These are phyloP conservation scores for Streptanthus diversifolius DNA, from an alignment of 345 rosid species.

Conservation along the genomic window DNA sequence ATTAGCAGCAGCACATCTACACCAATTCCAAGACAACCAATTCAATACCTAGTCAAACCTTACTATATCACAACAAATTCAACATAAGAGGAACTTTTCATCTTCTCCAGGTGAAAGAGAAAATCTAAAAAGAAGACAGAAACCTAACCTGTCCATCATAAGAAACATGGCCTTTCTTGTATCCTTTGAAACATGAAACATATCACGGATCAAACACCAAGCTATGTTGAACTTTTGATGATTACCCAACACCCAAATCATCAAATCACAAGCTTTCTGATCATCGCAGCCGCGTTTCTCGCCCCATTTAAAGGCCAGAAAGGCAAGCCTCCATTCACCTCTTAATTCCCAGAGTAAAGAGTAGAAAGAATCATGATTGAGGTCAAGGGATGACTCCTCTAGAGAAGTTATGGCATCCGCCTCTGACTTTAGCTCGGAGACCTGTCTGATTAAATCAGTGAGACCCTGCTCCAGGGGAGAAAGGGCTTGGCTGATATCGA, in stretches of 20 bases:
- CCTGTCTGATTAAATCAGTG: slow-evolving; percentile 43
- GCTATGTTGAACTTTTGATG: slow-evolving; percentile 67
- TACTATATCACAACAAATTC: background rate
- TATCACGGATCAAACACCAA: slow-evolving; percentile 78
- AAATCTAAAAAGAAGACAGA: slow-evolving; percentile 1
- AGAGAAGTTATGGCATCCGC: slow-evolving; percentile 53
- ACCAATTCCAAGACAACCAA: slow-evolving; percentile 9
- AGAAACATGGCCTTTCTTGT: slow-evolving; percentile 64
- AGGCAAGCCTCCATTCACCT: slow-evolving; percentile 67
- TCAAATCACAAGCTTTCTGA: slow-evolving; percentile 49
- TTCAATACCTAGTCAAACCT: slow-evolving; percentile 1
- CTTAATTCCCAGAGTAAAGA: slow-evolving; percentile 61
- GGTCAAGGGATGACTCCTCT: slow-evolving; percentile 41
- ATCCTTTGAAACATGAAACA: slow-evolving; percentile 46
- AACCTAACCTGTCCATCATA: slow-evolving; percentile 72
- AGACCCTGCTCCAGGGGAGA: slow-evolving; percentile 31
- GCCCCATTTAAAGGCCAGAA: slow-evolving; percentile 78
- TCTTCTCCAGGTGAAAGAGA: background rate
- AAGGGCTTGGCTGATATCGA: slow-evolving; percentile 20
- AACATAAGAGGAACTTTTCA: background rate
- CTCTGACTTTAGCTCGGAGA: slow-evolving; percentile 46
- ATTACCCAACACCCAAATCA: slow-evolving; percentile 67
- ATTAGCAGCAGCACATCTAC: slow-evolving; percentile 79
- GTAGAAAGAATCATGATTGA: slow-evolving; percentile 41
- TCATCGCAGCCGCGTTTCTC: slow-evolving; percentile 49